phyloP scores from a whole-genome alignment of 352 stramenopile genomes.

The Phytophthora tentaculata region DNA sequence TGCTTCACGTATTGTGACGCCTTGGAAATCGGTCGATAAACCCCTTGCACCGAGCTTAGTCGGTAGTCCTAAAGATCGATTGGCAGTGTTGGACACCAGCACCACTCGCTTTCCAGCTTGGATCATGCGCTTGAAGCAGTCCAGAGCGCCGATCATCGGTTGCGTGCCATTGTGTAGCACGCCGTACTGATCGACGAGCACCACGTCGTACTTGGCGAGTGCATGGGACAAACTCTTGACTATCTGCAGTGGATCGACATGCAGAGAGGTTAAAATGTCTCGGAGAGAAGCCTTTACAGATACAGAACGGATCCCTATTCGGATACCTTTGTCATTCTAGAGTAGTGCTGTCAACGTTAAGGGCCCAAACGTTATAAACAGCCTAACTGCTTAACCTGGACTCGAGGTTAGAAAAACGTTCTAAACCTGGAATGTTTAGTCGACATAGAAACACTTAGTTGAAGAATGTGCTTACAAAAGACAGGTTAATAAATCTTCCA shows the following conservation, averaged over 20 bases:
- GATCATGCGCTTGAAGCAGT: slow-evolving; percentile 69
- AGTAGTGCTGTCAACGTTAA: too few species aligned
- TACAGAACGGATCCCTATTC: too few species aligned
- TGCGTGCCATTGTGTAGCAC: slow-evolving; percentile 90
- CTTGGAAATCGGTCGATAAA: slow-evolving; percentile 64
- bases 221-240: slow-evolving; percentile 46
- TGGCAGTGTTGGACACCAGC: slow-evolving; percentile 90
- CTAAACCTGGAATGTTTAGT: too few species aligned
- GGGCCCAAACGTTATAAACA: too few species aligned
- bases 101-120: slow-evolving; percentile 73
- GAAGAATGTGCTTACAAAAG: too few species aligned
- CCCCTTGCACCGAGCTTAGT: slow-evolving; percentile 68
- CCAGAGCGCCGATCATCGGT: slow-evolving; percentile 64
- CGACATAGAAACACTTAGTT: too few species aligned
- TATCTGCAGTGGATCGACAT: slow-evolving; percentile 22
- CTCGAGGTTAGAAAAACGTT: too few species aligned
- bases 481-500: too few species aligned
- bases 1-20: slow-evolving; percentile 55
- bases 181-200: slow-evolving; percentile 93
- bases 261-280: too few species aligned
- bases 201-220: slow-evolving; percentile 80
- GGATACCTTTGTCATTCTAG: slow-evolving; percentile 26
- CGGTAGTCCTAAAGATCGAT: slow-evolving; percentile 53
- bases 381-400: too few species aligned
- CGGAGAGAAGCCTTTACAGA: too few species aligned